phyloP scores from a whole-genome alignment of 805 yeast genomes.

The Saccharomycopsis javanensis region DNA sequence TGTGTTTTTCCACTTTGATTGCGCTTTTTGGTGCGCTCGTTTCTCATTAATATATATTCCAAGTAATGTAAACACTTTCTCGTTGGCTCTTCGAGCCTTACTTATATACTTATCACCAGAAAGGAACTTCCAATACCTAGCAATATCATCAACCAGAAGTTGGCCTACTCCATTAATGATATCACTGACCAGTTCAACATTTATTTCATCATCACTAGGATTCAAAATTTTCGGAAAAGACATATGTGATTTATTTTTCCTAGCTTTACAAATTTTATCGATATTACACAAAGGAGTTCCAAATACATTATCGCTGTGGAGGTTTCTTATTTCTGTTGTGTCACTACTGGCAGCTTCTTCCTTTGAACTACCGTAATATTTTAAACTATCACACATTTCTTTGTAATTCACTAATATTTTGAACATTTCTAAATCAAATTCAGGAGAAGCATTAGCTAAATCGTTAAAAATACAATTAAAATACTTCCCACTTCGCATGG shows the following conservation, averaged over 20 bases:
- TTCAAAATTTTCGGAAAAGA: not conserved
- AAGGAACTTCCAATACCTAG: conserved; percentile 5
- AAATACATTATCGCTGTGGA: not conserved
- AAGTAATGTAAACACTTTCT: not conserved
- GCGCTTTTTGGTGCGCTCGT: not conserved
- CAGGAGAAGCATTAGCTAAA: not conserved
- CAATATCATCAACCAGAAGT: not conserved
- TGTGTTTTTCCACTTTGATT: not conserved
- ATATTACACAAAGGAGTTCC: too few species aligned
- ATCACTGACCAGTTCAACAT: not conserved
- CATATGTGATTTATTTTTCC: not conserved
- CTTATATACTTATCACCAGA: not conserved
- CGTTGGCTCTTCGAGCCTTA: not conserved
- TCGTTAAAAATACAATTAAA: not conserved
- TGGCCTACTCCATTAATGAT: not conserved
- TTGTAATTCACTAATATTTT: not conserved
- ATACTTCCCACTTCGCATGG: too few species aligned
- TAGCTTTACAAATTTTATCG: too few species aligned
- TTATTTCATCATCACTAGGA: not conserved
- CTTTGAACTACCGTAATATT: not conserved
- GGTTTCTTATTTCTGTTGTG: not conserved
- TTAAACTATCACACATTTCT: not conserved
- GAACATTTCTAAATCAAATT: not conserved
- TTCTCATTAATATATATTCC: not conserved
- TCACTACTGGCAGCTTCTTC: not conserved